These are phyloP conservation scores for Maudiozyma humilis DNA, from an alignment of 1,139 yeast genomes.

Conservation along the genomic window DNA sequence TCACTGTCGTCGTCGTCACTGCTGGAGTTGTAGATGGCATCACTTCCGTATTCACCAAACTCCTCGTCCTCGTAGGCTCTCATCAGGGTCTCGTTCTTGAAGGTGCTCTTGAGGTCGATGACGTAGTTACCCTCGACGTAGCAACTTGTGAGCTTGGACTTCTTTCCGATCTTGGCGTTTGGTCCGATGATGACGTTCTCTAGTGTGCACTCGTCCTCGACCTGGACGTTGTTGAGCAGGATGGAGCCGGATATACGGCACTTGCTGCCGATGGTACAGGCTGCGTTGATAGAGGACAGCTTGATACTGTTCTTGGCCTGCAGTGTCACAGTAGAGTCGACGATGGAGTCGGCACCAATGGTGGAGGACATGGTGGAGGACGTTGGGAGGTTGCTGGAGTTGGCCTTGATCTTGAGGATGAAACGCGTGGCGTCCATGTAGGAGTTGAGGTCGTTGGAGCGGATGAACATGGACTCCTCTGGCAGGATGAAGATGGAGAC, in stretches of 20 bases:
- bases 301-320: slow-evolving; percentile 83
- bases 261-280: slow-evolving; percentile 71
- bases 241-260: slow-evolving; percentile 86
- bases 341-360: slow-evolving; percentile 78
- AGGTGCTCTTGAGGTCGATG: slow-evolving; percentile 51
- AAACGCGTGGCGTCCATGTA: slow-evolving; percentile 88
- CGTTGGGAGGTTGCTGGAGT: slow-evolving; percentile 27
- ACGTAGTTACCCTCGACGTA: slow-evolving; percentile 74
- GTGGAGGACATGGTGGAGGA: slow-evolving; percentile 56
- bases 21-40: slow-evolving; percentile 14
- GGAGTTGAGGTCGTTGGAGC: slow-evolving; percentile 71
- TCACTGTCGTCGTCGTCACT: slow-evolving; percentile 30
- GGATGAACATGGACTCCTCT: slow-evolving; percentile 61
- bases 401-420: slow-evolving; percentile 49
- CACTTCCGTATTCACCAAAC: slow-evolving; percentile 29
- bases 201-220: slow-evolving; percentile 69
- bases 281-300: slow-evolving; percentile 69
- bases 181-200: slow-evolving; percentile 87
- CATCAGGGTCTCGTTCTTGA: slow-evolving; percentile 79
- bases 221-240: slow-evolving; percentile 56
- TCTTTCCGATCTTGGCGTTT: slow-evolving; percentile 50
- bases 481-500: slow-evolving; percentile 62
- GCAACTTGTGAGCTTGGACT: slow-evolving; percentile 62
- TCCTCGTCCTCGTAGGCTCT: slow-evolving; percentile 45
- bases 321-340: slow-evolving; percentile 50